Conservation (phyloP, 345 rosid species). For the Gynandropsis gynandra region DNA sequence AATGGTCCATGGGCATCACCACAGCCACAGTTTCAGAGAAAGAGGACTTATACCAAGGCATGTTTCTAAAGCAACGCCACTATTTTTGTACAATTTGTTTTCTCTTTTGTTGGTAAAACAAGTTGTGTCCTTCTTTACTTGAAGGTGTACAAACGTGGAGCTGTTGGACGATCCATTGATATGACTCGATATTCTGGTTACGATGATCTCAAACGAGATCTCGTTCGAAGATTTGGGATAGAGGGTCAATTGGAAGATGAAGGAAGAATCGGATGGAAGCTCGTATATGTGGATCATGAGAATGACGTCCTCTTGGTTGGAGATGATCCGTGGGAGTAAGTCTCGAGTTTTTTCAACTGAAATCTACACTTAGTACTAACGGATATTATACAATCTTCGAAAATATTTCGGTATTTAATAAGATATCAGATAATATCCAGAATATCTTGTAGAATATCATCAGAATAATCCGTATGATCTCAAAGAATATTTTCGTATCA, state of each 20-base stretch:
- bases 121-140: slow-evolving; percentile 3
- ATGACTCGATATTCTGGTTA: slow-evolving; percentile 75
- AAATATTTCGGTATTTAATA: too few species aligned
- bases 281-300: slow-evolving; percentile 88
- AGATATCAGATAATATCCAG: too few species aligned
- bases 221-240: slow-evolving; percentile 90
- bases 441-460: too few species aligned
- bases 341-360: too few species aligned
- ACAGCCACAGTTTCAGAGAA: slow-evolving; percentile 56
- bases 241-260: slow-evolving; percentile 94
- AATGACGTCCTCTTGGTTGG: slow-evolving; percentile 92
- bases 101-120: not conserved
- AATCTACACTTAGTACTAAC: too few species aligned
- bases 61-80: slow-evolving; percentile 11
- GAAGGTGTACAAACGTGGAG: slow-evolving; percentile 95
- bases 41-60: slow-evolving; percentile 94
- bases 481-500: too few species aligned
- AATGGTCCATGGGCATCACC: slow-evolving; percentile 76
- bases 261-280: slow-evolving; percentile 81
- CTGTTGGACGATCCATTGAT: slow-evolving; percentile 94
- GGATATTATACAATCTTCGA: too few species aligned
- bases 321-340: slow-evolving; percentile 99
- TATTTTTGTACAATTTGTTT: not conserved
- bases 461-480: too few species aligned
- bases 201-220: slow-evolving; percentile 75